A percentile compares a stretch with the other conserved stretches of the same genome.
These are phyloP conservation scores for Nakazawaea populi DNA, from an alignment of 805 yeast genomes.

Conservation along the genomic window DNA sequence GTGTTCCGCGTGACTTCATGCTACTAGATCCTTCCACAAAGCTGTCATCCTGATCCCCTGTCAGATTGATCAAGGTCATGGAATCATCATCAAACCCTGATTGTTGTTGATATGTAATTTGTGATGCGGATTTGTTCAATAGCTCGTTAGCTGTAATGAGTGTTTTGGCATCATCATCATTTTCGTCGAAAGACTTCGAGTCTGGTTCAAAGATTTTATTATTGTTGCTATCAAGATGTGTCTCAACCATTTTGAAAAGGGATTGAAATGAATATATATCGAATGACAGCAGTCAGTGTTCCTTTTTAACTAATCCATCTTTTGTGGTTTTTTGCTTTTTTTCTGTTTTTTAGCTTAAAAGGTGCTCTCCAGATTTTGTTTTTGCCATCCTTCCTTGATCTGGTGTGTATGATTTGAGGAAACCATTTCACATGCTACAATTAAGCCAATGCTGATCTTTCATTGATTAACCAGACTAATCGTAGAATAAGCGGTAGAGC, in stretches of 20 bases:
- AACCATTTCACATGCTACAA: too few relatives aligned
- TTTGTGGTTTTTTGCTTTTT: too few relatives aligned
- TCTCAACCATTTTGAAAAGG: background rate
- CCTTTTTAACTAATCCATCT: too few relatives aligned
- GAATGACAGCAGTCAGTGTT: too few relatives aligned
- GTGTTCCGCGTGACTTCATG: constrained; percentile 27
- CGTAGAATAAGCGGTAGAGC: too few relatives aligned
- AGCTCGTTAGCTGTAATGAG: constrained; percentile 37
- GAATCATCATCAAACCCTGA: constrained; percentile 17
- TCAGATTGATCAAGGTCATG: constrained; percentile 6
- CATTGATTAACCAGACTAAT: too few relatives aligned
- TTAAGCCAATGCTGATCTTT: too few relatives aligned
- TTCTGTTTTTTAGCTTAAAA: too few relatives aligned
- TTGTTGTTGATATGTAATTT: constrained; percentile 27
- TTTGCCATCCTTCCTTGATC: too few relatives aligned
- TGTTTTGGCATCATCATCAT: constrained; percentile 30
- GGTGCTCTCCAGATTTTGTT: too few relatives aligned
- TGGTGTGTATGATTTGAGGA: too few relatives aligned
- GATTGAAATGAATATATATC: too few relatives aligned
- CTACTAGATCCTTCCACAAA: constrained; percentile 30
- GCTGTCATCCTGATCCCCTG: constrained; percentile 16
- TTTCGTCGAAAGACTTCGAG: constrained; percentile 11
- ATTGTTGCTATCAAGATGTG: background rate
- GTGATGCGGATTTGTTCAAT: constrained; percentile 31
- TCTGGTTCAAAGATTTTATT: constrained; percentile 9